Conservation (phyloP, 1,284 basidiomycete species). For the Ustilago hordei region DNA sequence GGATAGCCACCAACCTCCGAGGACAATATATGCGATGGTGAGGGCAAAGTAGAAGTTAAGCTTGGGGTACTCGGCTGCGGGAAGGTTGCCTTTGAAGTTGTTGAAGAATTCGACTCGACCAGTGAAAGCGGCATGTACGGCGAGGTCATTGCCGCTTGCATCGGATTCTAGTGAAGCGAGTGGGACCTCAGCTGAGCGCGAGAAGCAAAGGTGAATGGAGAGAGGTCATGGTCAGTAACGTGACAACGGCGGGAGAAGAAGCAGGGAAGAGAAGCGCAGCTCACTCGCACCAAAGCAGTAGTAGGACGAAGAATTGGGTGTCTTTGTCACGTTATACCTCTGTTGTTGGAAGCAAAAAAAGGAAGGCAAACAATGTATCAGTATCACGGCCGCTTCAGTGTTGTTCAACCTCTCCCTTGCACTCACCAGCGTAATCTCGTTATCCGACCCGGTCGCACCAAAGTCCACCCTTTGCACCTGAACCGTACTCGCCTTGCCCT, state of each 20-base stretch:
- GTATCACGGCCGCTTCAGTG: neutral
- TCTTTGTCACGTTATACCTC: constrained; percentile 75
- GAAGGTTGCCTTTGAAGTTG: constrained; percentile 86
- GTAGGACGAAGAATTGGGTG: constrained; percentile 82
- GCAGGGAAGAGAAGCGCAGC: constrained; percentile 21
- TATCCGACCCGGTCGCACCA: constrained; percentile 21
- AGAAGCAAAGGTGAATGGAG: neutral
- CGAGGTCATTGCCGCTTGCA: constrained; percentile 7
- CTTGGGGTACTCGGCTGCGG: constrained; percentile 98
- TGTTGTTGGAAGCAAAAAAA: neutral
- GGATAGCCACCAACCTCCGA: constrained; percentile 83
- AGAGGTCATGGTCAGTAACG: neutral
- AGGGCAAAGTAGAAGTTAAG: constrained; percentile 90
- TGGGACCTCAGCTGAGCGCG: constrained; percentile 79
- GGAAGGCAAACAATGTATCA: constrained; percentile 3
- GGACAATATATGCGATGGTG: constrained; percentile 79
- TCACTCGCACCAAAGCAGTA: constrained; percentile 85
- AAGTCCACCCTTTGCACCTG: constrained; percentile 56
- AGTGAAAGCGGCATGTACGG: constrained; percentile 80
- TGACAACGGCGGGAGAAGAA: neutral
- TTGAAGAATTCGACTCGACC: constrained; percentile 89
- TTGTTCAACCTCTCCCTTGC: neutral
- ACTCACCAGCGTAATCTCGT: constrained; percentile 38
- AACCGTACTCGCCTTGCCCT: constrained; percentile 32
- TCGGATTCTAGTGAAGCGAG: constrained; percentile 75